phyloP scores from a whole-genome alignment of 2,329 filamentous ascomycete genomes.

The Trichoderma lentiforme region DNA sequence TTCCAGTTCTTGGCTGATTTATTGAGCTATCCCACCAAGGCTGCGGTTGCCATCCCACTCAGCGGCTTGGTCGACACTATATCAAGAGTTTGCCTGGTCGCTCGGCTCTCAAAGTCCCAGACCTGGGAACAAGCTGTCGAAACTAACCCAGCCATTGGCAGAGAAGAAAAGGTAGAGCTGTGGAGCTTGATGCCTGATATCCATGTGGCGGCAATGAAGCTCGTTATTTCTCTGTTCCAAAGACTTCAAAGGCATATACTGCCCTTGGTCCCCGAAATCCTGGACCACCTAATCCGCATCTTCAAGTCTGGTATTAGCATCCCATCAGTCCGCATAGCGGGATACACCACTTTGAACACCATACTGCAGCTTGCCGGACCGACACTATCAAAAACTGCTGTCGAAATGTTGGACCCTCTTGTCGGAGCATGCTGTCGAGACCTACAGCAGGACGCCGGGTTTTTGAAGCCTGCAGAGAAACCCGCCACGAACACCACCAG shows the following conservation, averaged over 20 bases:
- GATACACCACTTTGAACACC: conserved; percentile 57
- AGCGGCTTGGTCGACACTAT: conserved; percentile 66
- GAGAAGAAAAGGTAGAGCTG: conserved; percentile 78
- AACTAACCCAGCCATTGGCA: conserved; percentile 67
- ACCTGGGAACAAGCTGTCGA: conserved; percentile 52
- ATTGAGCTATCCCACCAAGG: conserved; percentile 61
- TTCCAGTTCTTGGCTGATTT: conserved; percentile 63
- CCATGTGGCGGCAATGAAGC: conserved; percentile 65
- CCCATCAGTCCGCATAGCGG: conserved; percentile 53
- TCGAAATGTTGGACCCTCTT: conserved; percentile 60
- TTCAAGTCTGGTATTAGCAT: conserved; percentile 58
- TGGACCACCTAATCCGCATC: conserved; percentile 70
- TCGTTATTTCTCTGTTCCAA: conserved; percentile 56
- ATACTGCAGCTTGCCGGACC: conserved; percentile 62
- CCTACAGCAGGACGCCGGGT: conserved; percentile 55
- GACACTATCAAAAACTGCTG: conserved; percentile 62
- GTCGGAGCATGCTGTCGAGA: conserved; percentile 72
- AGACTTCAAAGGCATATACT: conserved; percentile 57
- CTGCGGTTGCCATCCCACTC: conserved; percentile 63
- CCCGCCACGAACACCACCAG: conserved; percentile 27
- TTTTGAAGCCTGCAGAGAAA: conserved; percentile 41
- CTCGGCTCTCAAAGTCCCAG: conserved; percentile 48
- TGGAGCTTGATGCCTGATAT: conserved; percentile 71
- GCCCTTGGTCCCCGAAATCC: conserved; percentile 58
- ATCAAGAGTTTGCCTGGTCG: conserved; percentile 66